These are phyloP conservation scores for Suillus subalutaceus DNA, from an alignment of 768 basidiomycete genomes.

Conservation along the genomic window DNA sequence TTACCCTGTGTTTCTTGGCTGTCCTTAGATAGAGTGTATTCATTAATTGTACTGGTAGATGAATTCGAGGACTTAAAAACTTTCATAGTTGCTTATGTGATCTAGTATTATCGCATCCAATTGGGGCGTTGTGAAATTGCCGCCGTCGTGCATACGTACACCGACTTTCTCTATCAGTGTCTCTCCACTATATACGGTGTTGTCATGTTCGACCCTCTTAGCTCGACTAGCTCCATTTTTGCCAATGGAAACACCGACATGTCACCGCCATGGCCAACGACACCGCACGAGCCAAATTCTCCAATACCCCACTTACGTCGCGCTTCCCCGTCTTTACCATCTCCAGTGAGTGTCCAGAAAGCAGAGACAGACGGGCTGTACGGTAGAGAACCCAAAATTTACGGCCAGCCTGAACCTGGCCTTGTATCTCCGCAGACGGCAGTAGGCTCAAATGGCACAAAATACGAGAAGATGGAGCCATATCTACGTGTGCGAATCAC, in stretches of 20 bases:
- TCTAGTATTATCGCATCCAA: background rate
- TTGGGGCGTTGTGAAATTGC: background rate
- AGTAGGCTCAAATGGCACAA: conserved; percentile 66
- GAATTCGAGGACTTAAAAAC: background rate
- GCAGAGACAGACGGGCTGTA: conserved; percentile 61
- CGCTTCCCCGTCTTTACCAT: conserved; percentile 53
- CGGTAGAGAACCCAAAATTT: conserved; percentile 83
- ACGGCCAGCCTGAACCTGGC: conserved; percentile 83
- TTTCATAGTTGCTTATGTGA: conserved; percentile 1
- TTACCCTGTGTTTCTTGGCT: conserved; percentile 1
- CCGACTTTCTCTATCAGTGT: background rate
- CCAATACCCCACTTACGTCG: conserved; percentile 73
- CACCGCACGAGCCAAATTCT: conserved; percentile 71
- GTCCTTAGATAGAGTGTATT: conserved; percentile 4
- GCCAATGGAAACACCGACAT: conserved; percentile 49
- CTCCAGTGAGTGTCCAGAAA: conserved; percentile 49
- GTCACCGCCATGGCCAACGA: conserved; percentile 78
- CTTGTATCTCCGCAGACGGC: conserved; percentile 76
- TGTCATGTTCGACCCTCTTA: conserved; percentile 75
- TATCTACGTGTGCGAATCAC: conserved; percentile 90
- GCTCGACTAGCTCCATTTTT: conserved; percentile 55
- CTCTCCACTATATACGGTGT: background rate
- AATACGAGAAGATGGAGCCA: conserved; percentile 76
- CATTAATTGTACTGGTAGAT: background rate
- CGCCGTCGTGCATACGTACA: background rate